phyloP scores from a whole-genome alignment of 208 protist species.

The Leishmania gerbilli region DNA sequence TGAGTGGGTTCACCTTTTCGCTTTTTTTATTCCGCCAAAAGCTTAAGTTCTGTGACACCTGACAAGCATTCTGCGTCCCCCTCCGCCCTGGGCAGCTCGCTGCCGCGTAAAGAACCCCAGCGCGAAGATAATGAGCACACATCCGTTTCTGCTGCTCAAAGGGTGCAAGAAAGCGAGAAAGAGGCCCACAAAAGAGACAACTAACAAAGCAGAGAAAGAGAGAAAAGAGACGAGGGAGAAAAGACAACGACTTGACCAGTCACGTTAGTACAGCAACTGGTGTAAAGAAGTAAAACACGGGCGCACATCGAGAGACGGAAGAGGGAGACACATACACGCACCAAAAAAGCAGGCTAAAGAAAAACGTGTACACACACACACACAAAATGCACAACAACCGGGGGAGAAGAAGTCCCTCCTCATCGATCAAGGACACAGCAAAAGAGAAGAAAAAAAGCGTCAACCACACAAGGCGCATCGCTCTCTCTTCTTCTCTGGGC shows the following conservation, averaged over 20 bases:
- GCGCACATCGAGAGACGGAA: neutral
- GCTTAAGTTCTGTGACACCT: neutral
- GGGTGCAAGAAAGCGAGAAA: neutral
- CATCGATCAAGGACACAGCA: neutral
- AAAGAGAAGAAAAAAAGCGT: neutral
- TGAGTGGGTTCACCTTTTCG: neutral
- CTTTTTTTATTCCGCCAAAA: neutral
- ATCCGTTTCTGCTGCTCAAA: neutral
- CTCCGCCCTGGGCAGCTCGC: neutral
- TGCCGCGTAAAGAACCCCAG: neutral
- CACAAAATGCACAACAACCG: neutral
- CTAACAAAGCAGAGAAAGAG: constrained; percentile 14
- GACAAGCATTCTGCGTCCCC: neutral
- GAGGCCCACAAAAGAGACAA: constrained; percentile 1
- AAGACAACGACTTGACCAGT: neutral
- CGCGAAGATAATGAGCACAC: neutral
- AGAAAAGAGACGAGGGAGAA: constrained; percentile 6
- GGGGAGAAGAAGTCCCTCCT: neutral
- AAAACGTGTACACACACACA: neutral
- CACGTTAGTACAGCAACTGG: neutral
- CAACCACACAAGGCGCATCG: neutral
- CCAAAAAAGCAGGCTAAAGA: neutral
- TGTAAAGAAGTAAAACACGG: constrained; percentile 5
- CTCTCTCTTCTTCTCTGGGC: neutral
- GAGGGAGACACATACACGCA: neutral